Evolutionary conservation across 2,329 filamentous ascomycete species (phyloP).

Genomic region (Phialemonium atrogriseum): DNA sequence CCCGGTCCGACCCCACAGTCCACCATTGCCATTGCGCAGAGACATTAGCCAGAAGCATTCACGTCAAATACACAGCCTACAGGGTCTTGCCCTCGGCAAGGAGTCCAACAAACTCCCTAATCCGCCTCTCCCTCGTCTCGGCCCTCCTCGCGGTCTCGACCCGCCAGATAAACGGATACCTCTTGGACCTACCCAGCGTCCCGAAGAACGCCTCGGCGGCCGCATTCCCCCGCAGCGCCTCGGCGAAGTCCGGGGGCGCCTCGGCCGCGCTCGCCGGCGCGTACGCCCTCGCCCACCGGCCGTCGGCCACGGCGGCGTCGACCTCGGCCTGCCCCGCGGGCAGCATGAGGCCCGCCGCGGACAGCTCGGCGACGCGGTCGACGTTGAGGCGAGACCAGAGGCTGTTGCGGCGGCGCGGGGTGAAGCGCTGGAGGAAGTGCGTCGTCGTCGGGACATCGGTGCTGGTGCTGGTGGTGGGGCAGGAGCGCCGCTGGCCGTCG

Average conservation of each 20-base stretch:
- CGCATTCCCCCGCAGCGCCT: conserved; percentile 27
- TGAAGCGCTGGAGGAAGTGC: conserved; percentile 48
- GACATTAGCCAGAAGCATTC: too few relatives aligned
- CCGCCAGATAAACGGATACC: conserved; percentile 36
- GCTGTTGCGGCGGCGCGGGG: conserved; percentile 44
- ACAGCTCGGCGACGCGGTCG: conserved; percentile 35
- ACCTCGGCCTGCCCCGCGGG: conserved; percentile 39
- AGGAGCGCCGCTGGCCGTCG: conserved; percentile 48
- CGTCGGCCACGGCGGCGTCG: conserved; percentile 46
- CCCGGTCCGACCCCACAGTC: too few relatives aligned
- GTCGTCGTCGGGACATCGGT: conserved; percentile 33
- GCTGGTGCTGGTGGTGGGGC: too few relatives aligned
- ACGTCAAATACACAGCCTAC: too few relatives aligned
- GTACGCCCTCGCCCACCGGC: conserved; percentile 51
- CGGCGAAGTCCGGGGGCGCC: conserved; percentile 40
- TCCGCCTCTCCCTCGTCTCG: conserved; percentile 26
- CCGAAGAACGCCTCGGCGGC: conserved; percentile 31
- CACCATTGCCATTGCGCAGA: too few relatives aligned
- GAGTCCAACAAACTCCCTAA: conserved; percentile 31
- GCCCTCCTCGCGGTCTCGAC: conserved; percentile 31
- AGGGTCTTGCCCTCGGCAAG: conserved; percentile 25
- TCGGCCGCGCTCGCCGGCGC: conserved; percentile 36
- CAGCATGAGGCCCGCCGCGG: conserved; percentile 37
- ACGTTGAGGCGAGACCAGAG: conserved; percentile 55
- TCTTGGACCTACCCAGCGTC: conserved; percentile 32